Percentiles rank a stretch among this genome's conserved stretches.
These are phyloP conservation scores for Saccharomycopsis sp. DNA, from an alignment of 805 yeast species.

Conservation along the genomic window DNA sequence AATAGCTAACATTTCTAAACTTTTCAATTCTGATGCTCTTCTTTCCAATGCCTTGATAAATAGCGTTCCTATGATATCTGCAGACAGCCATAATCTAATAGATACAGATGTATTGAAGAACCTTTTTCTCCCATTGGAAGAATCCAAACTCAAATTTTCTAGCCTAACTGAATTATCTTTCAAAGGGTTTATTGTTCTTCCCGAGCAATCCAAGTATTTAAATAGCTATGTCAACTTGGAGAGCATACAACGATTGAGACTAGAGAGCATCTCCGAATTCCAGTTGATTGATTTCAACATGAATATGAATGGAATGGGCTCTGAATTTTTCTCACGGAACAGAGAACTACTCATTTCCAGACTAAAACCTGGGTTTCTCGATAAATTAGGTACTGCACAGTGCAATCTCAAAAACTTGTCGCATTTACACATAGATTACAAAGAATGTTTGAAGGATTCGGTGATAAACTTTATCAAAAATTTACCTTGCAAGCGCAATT, in stretches of 20 bases:
- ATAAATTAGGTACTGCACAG: neutral
- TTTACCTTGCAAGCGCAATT: conserved; percentile 29
- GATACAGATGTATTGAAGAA: conserved; percentile 10
- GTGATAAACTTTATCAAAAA: conserved; percentile 22
- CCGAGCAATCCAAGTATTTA: conserved; percentile 6
- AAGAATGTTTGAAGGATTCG: conserved; percentile 37
- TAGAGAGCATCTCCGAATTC: conserved; percentile 11
- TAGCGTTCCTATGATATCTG: neutral
- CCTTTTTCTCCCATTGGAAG: conserved; percentile 9
- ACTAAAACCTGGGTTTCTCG: conserved; percentile 11
- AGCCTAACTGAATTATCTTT: conserved; percentile 2
- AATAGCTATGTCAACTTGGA: neutral
- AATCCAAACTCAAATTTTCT: neutral
- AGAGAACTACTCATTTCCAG: neutral
- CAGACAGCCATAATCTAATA: neutral
- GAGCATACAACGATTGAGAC: neutral
- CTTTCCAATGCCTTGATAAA: conserved; percentile 10
- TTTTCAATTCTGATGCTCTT: conserved; percentile 7
- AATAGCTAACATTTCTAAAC: conserved; percentile 8
- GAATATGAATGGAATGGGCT: neutral
- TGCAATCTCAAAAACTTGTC: neutral
- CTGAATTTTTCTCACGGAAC: conserved; percentile 1
- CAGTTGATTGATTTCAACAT: conserved; percentile 3
- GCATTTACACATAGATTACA: conserved; percentile 30
- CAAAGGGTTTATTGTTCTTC: conserved; percentile 9